A percentile compares a stretch with the other conserved stretches of the same genome.
phyloP scores from a whole-genome alignment of 225 moss, liverwort and hornwort species.

The Polytrichum commune region DNA sequence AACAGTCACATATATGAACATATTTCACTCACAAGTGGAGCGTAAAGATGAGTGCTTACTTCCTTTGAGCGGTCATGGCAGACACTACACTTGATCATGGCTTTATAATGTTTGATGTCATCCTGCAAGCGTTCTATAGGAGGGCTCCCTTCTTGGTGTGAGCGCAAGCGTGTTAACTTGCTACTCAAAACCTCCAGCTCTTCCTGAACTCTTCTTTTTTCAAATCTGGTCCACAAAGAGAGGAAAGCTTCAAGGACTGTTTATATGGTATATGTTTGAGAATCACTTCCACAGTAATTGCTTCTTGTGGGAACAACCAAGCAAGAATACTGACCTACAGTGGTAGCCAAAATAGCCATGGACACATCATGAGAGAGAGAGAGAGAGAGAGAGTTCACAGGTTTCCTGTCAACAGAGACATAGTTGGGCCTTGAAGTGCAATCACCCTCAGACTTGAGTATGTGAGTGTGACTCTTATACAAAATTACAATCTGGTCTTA shows the following conservation, averaged over 20 bases:
- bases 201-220: slow-evolving; percentile 85
- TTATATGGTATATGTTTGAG: too few species aligned
- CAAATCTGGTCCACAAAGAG: slow-evolving; percentile 48
- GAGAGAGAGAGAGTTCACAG: too few species aligned
- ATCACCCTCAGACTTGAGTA: too few species aligned
- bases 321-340: too few species aligned
- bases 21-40: background rate
- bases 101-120: slow-evolving; percentile 94
- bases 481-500: too few species aligned
- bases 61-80: slow-evolving; percentile 97
- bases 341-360: too few species aligned
- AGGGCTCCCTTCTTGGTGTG: slow-evolving; percentile 72
- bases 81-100: slow-evolving; percentile 90
- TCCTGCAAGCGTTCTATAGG: slow-evolving; percentile 83
- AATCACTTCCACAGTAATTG: too few species aligned
- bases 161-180: slow-evolving; percentile 59
- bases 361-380: too few species aligned
- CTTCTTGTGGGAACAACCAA: too few species aligned
- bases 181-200: slow-evolving; percentile 61
- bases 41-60: slow-evolving; percentile 32
- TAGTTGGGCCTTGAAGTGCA: too few species aligned
- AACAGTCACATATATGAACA: background rate
- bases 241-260: background rate
- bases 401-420: too few species aligned
- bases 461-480: too few species aligned